A percentile compares a stretch with the other conserved stretches of the same genome.
phyloP scores from a whole-genome alignment of 345 rosid species.

The Gossypium longicalyx region DNA sequence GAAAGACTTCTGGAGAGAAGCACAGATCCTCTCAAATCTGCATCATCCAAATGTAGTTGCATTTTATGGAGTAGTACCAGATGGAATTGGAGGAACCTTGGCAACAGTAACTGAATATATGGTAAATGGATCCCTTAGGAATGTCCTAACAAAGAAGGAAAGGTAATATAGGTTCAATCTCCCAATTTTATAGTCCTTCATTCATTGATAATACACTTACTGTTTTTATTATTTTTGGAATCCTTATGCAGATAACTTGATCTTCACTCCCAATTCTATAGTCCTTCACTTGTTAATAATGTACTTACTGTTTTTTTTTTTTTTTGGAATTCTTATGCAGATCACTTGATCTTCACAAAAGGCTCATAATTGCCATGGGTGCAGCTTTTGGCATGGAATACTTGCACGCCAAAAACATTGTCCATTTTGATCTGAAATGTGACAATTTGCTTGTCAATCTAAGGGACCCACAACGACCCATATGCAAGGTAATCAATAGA shows the following conservation, averaged over 20 bases:
- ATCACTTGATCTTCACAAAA: conserved; percentile 45
- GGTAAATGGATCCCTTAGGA: conserved; percentile 78
- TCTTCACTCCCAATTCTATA: conserved; percentile 13
- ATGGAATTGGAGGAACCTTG: conserved; percentile 62
- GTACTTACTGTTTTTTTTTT: background rate
- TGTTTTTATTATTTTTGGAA: background rate
- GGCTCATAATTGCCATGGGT: conserved; percentile 62
- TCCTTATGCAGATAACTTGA: conserved; percentile 47
- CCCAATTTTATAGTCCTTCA: conserved; percentile 1
- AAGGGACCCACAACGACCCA: conserved; percentile 65
- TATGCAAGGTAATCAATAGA: conserved; percentile 49
- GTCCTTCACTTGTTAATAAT: background rate
- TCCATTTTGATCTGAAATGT: conserved; percentile 70
- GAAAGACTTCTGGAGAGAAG: conserved; percentile 77
- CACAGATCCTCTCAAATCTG: conserved; percentile 68
- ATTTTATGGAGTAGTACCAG: conserved; percentile 71
- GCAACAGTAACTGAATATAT: conserved; percentile 72
- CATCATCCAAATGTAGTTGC: conserved; percentile 80
- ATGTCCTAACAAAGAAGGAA: conserved; percentile 54
- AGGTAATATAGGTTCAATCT: conserved; percentile 29
- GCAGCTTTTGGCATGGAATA: conserved; percentile 88
- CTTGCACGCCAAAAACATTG: conserved; percentile 61
- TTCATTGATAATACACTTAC: background rate
- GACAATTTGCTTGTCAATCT: conserved; percentile 62
- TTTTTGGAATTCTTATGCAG: conserved; percentile 30